Evolutionary conservation across 352 stramenopile genomes (phyloP), one percentile per base, ranked within the genome.

Genomic region (Poterioochromonas sp.): DNA sequence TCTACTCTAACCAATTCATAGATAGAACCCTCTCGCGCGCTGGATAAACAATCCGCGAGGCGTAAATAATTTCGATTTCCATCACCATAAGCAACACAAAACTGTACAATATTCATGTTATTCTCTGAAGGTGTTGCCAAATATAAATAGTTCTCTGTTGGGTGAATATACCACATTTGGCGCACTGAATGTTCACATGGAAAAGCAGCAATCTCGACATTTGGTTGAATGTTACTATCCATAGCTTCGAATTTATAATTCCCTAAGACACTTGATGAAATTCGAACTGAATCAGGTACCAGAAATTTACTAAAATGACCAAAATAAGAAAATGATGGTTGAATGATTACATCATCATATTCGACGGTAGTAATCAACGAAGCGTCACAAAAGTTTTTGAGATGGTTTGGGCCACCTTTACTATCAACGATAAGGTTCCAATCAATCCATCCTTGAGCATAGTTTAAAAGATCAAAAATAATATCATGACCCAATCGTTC

Each of bases 271-370:
- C 0, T 32, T 18, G 74, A 58, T 32, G 60, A 74, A 22, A 91
- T 81, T 32, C 87, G 86, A n/a, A 82, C 84, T 0, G 89, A 91
- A 8, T 88, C 89, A 0, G 88, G 82, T 2, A 88, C 85, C 49
- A 93, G 88, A 83, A 90, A 94, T 80, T 90, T 90, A 51, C 88
- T 92, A 78, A 94, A 91, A 81, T 95, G 90, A 79, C 91, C 87
- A 76, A 95, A 91, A 71, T 92, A 92, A 83, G 94, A 93, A 82
- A 91, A 95, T 86, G 93, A 91, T 0, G 90, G 89, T 79, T 95
- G 88, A 29, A 93, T 84, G 44, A 80, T 86, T 78, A 89, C 92
- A 78, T 91, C 84, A 79, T 90, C 83, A 74, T 82, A 79, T 65
- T 91, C 83, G 2, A 85, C 84, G 0, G 11, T 41, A 35, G 93